Conservation (phyloP, 2,329 filamentous ascomycete genomes). For the Fusarium brevicatenulatum region DNA sequence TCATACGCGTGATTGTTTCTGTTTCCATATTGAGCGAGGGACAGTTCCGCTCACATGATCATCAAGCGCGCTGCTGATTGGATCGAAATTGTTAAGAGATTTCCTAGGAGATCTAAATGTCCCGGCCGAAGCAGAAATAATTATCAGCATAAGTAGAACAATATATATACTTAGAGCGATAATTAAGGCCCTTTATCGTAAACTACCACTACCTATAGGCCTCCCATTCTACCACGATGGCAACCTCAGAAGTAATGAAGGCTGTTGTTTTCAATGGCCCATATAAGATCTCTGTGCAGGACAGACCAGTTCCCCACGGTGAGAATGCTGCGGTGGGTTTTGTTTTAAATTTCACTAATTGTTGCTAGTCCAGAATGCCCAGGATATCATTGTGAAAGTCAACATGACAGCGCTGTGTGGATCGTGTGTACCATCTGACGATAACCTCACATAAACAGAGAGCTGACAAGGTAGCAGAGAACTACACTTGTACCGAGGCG, state of each 20-base stretch:
- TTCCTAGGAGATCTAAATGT: neutral
- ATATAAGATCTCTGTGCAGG: slow-evolving; percentile 77
- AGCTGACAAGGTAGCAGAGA: slow-evolving; percentile 64
- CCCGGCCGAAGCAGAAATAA: neutral
- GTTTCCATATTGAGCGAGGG: rapidly evolving
- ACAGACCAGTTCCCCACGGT: slow-evolving; percentile 71
- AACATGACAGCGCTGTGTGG: slow-evolving; percentile 88
- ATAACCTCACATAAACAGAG: neutral
- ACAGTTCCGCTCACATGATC: neutral
- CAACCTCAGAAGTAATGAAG: slow-evolving; percentile 72
- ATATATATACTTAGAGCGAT: neutral
- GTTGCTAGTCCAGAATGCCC: slow-evolving; percentile 67
- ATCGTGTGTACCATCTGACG: slow-evolving; percentile 62
- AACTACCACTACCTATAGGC: no score
- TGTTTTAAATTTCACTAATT: neutral
- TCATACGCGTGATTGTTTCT: rapidly evolving
- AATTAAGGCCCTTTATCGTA: neutral
- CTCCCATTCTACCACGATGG: slow-evolving; percentile 35
- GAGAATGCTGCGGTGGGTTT: no score
- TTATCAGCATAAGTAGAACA: no score
- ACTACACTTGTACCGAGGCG: slow-evolving; percentile 87
- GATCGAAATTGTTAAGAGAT: neutral
- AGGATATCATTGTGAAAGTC: slow-evolving; percentile 85
- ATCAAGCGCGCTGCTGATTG: neutral
- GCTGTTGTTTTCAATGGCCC: slow-evolving; percentile 90